Evolutionary conservation across 208 protist species (phyloP).

Genomic region (Crithidia sp.): DNA sequence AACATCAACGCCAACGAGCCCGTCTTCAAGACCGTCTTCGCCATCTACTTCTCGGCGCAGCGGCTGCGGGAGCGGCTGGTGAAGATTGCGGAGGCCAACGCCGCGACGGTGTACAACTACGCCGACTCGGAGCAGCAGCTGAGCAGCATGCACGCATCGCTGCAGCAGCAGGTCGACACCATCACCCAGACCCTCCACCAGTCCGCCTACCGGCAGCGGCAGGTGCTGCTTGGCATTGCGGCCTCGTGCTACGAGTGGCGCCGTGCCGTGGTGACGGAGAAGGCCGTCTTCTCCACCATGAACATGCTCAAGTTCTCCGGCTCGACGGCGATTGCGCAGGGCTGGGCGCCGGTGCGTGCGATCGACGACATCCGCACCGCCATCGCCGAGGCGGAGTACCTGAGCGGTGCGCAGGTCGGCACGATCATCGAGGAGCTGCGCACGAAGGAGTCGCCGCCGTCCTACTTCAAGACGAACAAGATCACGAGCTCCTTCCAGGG

Average conservation of each 20-base stretch:
- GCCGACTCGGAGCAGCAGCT: constrained; percentile 90
- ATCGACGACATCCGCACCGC: constrained; percentile 74
- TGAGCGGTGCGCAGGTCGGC: constrained; percentile 85
- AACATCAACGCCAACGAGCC: constrained; percentile 79
- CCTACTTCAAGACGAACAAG: constrained; percentile 96
- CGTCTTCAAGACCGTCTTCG: constrained; percentile 95
- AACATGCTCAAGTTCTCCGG: constrained; percentile 96
- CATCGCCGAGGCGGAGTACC: constrained; percentile 78
- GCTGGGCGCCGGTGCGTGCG: constrained; percentile 91
- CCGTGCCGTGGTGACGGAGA: constrained; percentile 92
- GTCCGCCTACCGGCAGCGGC: constrained; percentile 65
- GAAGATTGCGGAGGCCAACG: constrained; percentile 97
- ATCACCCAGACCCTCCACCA: constrained; percentile 79
- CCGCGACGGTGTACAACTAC: constrained; percentile 94
- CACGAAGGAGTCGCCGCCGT: constrained; percentile 95
- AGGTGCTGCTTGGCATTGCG: constrained; percentile 82
- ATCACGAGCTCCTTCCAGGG: constrained; percentile 96
- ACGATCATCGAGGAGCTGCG: constrained; percentile 93
- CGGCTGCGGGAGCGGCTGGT: constrained; percentile 89
- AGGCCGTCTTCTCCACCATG: constrained; percentile 96
- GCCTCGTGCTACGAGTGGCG: constrained; percentile 87
- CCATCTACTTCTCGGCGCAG: constrained; percentile 97
- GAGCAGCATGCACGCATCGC: constrained; percentile 59
- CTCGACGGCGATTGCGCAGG: constrained; percentile 91
- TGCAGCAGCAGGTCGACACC: constrained; percentile 76